Conservation (phyloP, 768 basidiomycete species). For the Phylloporus sp. region DNA sequence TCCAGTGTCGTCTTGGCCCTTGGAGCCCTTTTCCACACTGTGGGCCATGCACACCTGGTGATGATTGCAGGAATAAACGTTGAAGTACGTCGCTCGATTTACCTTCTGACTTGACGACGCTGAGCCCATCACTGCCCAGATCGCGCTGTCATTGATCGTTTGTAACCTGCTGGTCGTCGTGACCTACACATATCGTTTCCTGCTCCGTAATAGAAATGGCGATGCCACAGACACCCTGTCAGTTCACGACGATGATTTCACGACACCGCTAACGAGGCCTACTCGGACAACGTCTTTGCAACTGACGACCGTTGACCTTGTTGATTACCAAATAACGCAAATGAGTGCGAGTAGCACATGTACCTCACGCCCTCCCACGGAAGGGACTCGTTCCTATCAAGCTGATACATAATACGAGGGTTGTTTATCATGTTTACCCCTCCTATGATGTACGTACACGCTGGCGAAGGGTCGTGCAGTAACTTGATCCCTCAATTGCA, state of each 20-base stretch:
- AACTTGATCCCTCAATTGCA: background rate
- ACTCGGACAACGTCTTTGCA: background rate
- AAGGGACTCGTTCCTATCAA: background rate
- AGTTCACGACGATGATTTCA: conserved; percentile 15
- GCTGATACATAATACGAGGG: background rate
- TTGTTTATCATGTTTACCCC: background rate
- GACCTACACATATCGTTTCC: conserved; percentile 14
- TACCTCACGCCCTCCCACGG: background rate
- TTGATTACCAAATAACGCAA: background rate
- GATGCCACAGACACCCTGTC: background rate
- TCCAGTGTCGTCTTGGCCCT: conserved; percentile 14
- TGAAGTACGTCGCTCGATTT: conserved; percentile 11
- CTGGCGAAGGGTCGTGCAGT: background rate
- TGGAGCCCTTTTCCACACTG: background rate
- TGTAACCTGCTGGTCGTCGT: conserved; percentile 24
- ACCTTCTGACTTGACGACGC: background rate
- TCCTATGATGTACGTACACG: background rate
- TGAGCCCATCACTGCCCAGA: conserved; percentile 5
- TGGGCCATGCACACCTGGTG: background rate
- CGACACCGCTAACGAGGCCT: background rate
- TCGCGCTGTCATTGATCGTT: conserved; percentile 15
- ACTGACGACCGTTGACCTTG: conserved; percentile 12
- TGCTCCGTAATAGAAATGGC: background rate
- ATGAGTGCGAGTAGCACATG: background rate
- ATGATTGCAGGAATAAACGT: conserved; percentile 4